phyloP scores from a whole-genome alignment of 2,329 filamentous ascomycete species.

The Arthrobotrys pseudoclavata region DNA sequence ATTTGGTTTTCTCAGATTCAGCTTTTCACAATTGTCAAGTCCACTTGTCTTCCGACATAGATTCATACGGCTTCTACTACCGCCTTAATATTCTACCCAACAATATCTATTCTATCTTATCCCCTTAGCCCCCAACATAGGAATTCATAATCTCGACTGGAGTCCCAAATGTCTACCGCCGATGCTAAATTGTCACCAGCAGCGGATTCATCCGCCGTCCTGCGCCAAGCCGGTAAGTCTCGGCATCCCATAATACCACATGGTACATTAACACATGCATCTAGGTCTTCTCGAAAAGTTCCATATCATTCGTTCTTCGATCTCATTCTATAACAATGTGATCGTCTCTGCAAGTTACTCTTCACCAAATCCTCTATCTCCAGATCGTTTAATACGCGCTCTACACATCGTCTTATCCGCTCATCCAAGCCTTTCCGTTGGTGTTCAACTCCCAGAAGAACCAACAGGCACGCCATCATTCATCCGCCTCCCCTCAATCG shows the following conservation, averaged over 20 bases:
- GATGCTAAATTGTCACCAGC: constrained; percentile 1
- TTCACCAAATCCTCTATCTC: constrained; percentile 24
- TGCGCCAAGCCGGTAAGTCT: constrained; percentile 51
- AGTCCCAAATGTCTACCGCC: constrained; percentile 21
- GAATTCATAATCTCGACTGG: not conserved
- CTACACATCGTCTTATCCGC: constrained; percentile 65
- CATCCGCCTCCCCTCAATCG: constrained; percentile 67
- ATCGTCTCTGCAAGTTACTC: constrained; percentile 60
- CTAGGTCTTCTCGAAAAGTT: constrained; percentile 59
- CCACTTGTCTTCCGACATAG: constrained; percentile 19
- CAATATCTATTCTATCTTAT: not conserved
- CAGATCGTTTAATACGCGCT: constrained; percentile 45
- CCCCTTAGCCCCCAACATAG: not conserved
- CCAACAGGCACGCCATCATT: constrained; percentile 68
- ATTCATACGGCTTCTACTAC: constrained; percentile 37
- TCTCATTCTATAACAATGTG: constrained; percentile 61
- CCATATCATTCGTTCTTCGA: constrained; percentile 48
- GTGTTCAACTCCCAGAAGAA: constrained; percentile 67
- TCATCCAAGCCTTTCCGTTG: constrained; percentile 70
- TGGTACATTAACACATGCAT: constrained; percentile 15
- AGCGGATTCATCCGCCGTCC: constrained; percentile 20
- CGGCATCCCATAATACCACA: constrained; percentile 26
- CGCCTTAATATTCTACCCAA: not conserved
- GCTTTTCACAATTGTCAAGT: constrained; percentile 14
- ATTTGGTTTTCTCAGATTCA: constrained; percentile 20